Base-by-base conservation (phyloP, 2,329 filamentous ascomycete genomes). In the Fusarium brachygibbosum region DNA sequence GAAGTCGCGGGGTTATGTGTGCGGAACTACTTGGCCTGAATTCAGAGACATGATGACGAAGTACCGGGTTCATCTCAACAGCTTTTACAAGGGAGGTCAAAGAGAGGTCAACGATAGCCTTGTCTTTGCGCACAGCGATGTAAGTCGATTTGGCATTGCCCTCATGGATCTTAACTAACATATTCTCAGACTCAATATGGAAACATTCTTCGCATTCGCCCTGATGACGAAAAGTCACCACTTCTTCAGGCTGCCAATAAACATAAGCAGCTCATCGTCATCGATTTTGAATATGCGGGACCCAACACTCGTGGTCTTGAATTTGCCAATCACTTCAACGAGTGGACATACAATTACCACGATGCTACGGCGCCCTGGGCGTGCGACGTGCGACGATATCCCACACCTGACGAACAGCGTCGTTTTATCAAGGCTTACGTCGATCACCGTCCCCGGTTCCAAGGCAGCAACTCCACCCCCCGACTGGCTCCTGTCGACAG, bases 261-360 rank as follows among this genome's bases (percentile, higher is more conserved):
- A 72, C 96, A 99, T 82, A 98, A 97, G 79, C 95, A 97, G 80
- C 87, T 99, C 16, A 87, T 98, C 17, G 96, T 99, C 68, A 99
- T 99, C 75, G 96, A 99, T 78, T 99, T 99, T 75, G 96, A 99
- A 76, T 99, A 99, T 77, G 92, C 96, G 2, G 94, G 91, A 4
- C 94, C 95, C 59, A 99, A 98, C 77, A 85, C 90, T 1, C 90
- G 89, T 0, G 96, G 94, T 2, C 85, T 93, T 17, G 96, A 99
- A 79, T 98, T 99, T 77, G 96, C 94, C 60, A 99, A 99, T 78
- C 96, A 99, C 80, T 99, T 99, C 80, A 92, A 93, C 1, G 96
- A 99, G 81, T 99, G 96, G 96, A 92, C 93, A 73, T 98, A 98
- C 84, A 95, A 99, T 80, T 99, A 99, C 80, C 94, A 98, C 77